Evolutionary conservation across 345 rosid species (phyloP), one percentile per base, ranked within the genome.

Genomic region (Pistacia atlantica): DNA sequence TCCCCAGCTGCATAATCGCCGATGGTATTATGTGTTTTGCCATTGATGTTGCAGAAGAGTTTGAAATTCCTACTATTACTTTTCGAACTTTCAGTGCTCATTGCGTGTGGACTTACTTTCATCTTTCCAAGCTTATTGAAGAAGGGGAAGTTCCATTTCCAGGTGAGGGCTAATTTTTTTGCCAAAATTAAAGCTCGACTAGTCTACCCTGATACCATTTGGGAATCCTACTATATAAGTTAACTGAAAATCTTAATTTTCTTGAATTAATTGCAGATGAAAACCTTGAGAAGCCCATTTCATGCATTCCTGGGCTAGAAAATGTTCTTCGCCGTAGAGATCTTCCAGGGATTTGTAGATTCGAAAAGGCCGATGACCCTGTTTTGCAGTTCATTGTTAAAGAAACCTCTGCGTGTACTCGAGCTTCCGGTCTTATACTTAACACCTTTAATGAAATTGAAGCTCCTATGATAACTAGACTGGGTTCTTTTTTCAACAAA

Each of bases 371-470:
- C 2, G 58, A 75, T 9, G n/a, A 8, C 17, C 18, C 22, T 0
- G 0, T 62, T 5, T 0, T 70, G 33, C 57, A 71, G 4, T 69
- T 70, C 16, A 56, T 70, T 3, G 0, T 62, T 2, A 13, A 52
- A 2, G 79, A 80, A 58, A 55, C 38, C 71, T 3, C 25, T 1
- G 8, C 51, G 48, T 52, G 68, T 80, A 13, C 69, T 45, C 68
- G 63, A 59, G 86, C 82, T 28, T 46, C 70, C 2, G 87, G 68
- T 3, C 79, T 85, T 3, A 81, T 89, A 16, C 77, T 89, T 69
- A 79, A 87, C 86, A 83, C 88, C 0, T 79, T 84, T 10, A 80
- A 84, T 9, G 83, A 73, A 62, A 67, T 85, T 0, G 89, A 87
- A 79, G 80, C 7, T 1, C 80, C 83, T 14, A 33, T 79, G 8